Percentiles rank a stretch among this genome's conserved stretches.
Evolutionary conservation across 2,329 filamentous ascomycete genomes (phyloP).

Genomic region (Aspergillus fumigatus): DNA sequence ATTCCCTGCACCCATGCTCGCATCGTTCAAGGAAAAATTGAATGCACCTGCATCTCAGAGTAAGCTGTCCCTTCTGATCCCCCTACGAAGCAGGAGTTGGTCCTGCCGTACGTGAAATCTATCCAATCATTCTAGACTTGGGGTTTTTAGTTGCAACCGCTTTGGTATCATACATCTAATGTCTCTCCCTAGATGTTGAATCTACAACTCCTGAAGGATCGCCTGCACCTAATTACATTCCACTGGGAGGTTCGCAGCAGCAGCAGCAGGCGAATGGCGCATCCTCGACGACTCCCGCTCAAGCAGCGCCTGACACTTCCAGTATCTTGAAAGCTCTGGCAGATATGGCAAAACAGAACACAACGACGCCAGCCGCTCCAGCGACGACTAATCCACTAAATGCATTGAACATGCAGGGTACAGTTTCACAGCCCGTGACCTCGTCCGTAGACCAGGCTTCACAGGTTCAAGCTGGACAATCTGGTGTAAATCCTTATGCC

Average conservation of each 20-base stretch:
- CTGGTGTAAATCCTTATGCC: conserved; percentile 54
- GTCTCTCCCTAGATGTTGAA: conserved; percentile 47
- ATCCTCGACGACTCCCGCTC: conserved; percentile 18
- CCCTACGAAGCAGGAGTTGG: conserved; percentile 1
- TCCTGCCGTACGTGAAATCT: background rate
- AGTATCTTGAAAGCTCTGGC: conserved; percentile 74
- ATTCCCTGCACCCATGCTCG: conserved; percentile 75
- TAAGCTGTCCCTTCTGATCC: conserved; percentile 49
- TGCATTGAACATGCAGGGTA: conserved; percentile 48
- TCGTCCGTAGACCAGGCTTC: conserved; percentile 44
- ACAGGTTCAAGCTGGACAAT: conserved; percentile 44
- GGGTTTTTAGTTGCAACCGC: background rate
- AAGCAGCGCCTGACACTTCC: conserved; percentile 51
- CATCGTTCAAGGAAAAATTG: conserved; percentile 78
- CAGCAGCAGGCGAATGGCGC: conserved; percentile 24
- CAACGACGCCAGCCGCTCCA: conserved; percentile 43
- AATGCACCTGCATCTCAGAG: conserved; percentile 57
- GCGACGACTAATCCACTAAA: conserved; percentile 43
- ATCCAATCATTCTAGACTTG: conserved; percentile 5
- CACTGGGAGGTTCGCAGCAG: conserved; percentile 32
- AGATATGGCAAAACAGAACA: conserved; percentile 74
- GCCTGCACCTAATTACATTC: conserved; percentile 42
- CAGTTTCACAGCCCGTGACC: conserved; percentile 35
- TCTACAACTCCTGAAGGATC: conserved; percentile 66
- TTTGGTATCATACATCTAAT: conserved; percentile 22